Base-by-base conservation (phyloP, 495 filamentous ascomycete genomes). In the Penicillium verhagenii region DNA sequence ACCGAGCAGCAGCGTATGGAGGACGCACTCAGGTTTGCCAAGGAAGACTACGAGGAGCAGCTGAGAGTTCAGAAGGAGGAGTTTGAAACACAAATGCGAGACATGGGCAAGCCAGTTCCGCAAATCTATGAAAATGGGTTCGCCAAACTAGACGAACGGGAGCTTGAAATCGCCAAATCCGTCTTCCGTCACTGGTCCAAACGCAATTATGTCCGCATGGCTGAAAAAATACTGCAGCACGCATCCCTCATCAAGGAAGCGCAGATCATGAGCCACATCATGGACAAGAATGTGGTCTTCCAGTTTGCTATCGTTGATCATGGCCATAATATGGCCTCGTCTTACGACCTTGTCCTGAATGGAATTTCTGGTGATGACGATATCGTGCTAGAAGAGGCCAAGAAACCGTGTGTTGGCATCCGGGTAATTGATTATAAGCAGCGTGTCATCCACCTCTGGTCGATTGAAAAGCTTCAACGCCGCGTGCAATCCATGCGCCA, bases 251-350 rank as follows among this genome's bases (percentile, higher is more conserved):
- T 97, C 37, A 98, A 98, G 69, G 94, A 98, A 68, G 95, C 93
- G 4, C 94, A 98, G 67, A 85, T 98, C 46, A 93, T 98, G 89
- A 97, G 95, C 72, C 91, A 96, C 54, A 91, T 92, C 57, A 89
- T 98, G 81, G 91, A 94, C 60, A 94, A 96, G 72, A 85, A 85
- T 58, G 87, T 96, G 14, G 89, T 93, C 29, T 98, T 98, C 72
- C 94, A 98, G 71, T 97, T 96, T 66, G 87, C 91, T 16, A 83
- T 97, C 52, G 83, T 97, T 24, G 92, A 95, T 56, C 77, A 88
- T 60, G 94, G 94, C 2, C 92, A 97, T 61, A 83, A 86, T 43
- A 82, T 92, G 65, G 90, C 86, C 53, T 97, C 95, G 6, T 96
- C 90, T 4, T 98, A 98, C 68, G 94, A 98, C 70, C 86, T 97